Evolutionary conservation across 176 grass and related monocot species (phyloP).

Genomic region (Melocanna baccifera): DNA sequence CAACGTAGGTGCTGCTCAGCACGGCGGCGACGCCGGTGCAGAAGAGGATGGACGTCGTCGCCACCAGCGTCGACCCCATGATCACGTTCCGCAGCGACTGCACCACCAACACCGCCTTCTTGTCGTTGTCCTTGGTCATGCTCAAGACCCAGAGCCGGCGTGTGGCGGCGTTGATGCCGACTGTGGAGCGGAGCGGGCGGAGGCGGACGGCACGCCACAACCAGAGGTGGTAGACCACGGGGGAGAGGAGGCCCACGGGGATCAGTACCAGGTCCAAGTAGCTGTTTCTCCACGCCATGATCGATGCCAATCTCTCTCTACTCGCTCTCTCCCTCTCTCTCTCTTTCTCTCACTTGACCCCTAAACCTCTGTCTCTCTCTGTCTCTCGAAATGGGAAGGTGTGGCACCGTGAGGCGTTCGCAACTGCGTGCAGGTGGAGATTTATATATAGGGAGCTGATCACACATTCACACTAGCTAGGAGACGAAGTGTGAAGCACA

Average conservation of each 20-base stretch:
- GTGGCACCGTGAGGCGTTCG: neutral
- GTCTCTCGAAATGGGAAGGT: neutral
- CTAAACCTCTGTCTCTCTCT: neutral
- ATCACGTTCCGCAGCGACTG: constrained; percentile 81
- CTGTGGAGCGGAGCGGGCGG: constrained; percentile 49
- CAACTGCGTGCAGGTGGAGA: neutral
- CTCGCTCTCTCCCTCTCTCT: neutral
- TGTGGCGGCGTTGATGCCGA: constrained; percentile 65
- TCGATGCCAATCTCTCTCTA: neutral
- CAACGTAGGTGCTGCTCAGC: constrained; percentile 79
- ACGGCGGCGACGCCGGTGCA: constrained; percentile 69
- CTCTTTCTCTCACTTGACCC: neutral
- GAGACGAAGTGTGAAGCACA: constrained; percentile 23
- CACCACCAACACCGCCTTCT: constrained; percentile 64
- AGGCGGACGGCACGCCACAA: constrained; percentile 48
- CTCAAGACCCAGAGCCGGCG: constrained; percentile 69
- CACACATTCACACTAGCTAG: neutral
- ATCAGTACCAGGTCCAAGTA: constrained; percentile 77
- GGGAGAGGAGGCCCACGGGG: constrained; percentile 54
- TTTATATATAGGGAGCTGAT: too few species aligned
- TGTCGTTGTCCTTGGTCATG: constrained; percentile 83
- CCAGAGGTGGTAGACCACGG: constrained; percentile 69
- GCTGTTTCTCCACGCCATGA: constrained; percentile 55
- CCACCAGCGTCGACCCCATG: constrained; percentile 73
- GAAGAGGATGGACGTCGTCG: constrained; percentile 65